Evolutionary conservation across 192 early-diverging fungal species (phyloP).

Genomic region (Chytriomyces confervae): DNA sequence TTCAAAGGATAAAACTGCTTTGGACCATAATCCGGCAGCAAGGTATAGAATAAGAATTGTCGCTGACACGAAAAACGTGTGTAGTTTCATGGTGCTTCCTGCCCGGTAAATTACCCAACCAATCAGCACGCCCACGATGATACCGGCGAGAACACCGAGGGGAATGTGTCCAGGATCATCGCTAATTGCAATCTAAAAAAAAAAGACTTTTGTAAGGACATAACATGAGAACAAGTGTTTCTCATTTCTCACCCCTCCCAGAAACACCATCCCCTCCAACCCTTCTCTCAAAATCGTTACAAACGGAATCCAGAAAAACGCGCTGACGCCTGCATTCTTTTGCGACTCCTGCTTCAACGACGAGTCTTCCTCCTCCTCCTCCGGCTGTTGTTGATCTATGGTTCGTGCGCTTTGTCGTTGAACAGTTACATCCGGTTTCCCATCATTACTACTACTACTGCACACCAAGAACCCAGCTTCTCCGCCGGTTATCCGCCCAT

Average conservation of each 20-base stretch:
- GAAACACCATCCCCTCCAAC: slow-evolving; percentile 85
- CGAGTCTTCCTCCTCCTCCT: background rate
- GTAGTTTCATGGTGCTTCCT: slow-evolving; percentile 69
- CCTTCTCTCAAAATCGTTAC: slow-evolving; percentile 88
- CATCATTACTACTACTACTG: too few species aligned
- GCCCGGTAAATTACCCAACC: slow-evolving; percentile 68
- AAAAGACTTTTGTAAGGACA: too few species aligned
- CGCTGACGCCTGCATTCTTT: slow-evolving; percentile 37
- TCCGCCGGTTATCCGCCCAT: too few species aligned
- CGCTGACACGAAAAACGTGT: slow-evolving; percentile 80
- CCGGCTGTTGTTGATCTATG: background rate
- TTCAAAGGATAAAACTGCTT: slow-evolving; percentile 70
- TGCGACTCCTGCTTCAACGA: background rate
- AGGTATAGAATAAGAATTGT: slow-evolving; percentile 78
- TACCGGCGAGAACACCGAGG: slow-evolving; percentile 74
- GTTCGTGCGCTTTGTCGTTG: too few species aligned
- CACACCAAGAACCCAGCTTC: too few species aligned
- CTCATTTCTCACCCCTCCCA: slow-evolving; percentile 70
- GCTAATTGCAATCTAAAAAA: slow-evolving; percentile 56
- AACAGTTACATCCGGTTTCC: too few species aligned
- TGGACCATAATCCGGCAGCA: slow-evolving; percentile 78
- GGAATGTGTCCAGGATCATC: slow-evolving; percentile 77
- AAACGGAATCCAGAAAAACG: slow-evolving; percentile 84
- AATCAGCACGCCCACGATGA: slow-evolving; percentile 68
- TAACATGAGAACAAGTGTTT: too few species aligned